Conservation (phyloP, 176 grass and related monocot species). For the Secale cereale region DNA sequence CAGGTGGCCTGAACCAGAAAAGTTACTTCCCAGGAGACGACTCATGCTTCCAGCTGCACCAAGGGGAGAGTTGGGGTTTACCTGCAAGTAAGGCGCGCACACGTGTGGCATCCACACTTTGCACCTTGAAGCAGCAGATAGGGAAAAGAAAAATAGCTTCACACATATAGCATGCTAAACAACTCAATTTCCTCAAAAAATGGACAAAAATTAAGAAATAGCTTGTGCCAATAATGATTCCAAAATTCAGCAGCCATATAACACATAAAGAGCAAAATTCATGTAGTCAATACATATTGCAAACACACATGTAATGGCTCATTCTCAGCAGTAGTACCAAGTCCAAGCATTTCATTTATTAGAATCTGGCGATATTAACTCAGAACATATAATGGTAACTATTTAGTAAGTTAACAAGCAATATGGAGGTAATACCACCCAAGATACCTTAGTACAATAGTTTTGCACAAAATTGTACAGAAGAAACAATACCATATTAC, state of each 20-base stretch:
- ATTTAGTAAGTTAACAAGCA: not conserved
- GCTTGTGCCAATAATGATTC: too few relatives aligned
- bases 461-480: not conserved
- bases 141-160: too few relatives aligned
- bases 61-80: slow-evolving; percentile 51
- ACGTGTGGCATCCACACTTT: slow-evolving; percentile 47
- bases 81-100: slow-evolving; percentile 54
- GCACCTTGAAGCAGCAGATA: too few relatives aligned
- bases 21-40: slow-evolving; percentile 50
- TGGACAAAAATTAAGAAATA: too few relatives aligned
- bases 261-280: not conserved
- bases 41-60: slow-evolving; percentile 48
- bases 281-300: not conserved
- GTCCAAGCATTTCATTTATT: slow-evolving; percentile 84
- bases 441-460: not conserved
- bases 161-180: not conserved
- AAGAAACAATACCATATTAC: not conserved
- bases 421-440: not conserved
- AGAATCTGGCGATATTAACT: slow-evolving; percentile 62
- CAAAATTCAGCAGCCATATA: slow-evolving; percentile 2
- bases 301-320: slow-evolving; percentile 72
- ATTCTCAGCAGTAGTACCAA: slow-evolving; percentile 85
- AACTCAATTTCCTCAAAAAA: not conserved
- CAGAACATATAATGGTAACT: not conserved
- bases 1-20: slow-evolving; percentile 51